Conservation (phyloP, 169 alveolate species). For the Babesia ovis region DNA sequence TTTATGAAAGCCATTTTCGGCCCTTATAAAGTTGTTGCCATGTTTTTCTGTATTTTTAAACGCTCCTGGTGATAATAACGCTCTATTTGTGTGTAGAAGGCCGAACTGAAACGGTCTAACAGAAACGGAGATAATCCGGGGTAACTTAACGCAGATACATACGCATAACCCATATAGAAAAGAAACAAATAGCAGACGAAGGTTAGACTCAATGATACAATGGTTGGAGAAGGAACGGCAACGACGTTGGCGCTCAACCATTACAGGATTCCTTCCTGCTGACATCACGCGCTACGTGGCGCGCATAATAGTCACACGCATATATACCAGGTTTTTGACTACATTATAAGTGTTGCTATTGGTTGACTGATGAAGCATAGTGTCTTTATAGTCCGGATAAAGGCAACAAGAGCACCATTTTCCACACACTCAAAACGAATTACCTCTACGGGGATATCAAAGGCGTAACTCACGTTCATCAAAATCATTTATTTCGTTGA, state of each 20-base stretch:
- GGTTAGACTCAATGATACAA: background rate
- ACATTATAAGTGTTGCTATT: background rate
- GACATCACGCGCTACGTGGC: constrained; percentile 6
- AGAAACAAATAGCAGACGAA: background rate
- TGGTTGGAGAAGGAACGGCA: background rate
- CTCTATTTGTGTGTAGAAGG: background rate
- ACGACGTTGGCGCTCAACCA: background rate
- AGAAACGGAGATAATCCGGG: background rate
- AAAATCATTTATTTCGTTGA: no score
- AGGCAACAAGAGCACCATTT: background rate
- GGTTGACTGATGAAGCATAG: background rate
- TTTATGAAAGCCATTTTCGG: no score
- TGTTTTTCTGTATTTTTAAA: no score
- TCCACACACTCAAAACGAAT: constrained; percentile 1
- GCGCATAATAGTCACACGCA: background rate
- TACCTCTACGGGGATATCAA: no score
- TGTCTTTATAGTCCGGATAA: background rate
- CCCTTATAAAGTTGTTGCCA: no score
- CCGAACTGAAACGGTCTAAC: background rate
- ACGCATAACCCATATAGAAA: background rate
- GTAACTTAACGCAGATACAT: background rate
- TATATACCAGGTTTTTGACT: background rate
- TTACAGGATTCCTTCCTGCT: constrained; percentile 1
- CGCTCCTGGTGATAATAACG: no score
- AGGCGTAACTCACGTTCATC: no score